A percentile compares a stretch with the other conserved stretches of the same genome.
These are phyloP conservation scores for Paraphaeosphaeria sporulosa DNA, from an alignment of 2,329 filamentous ascomycete species.

Conservation along the genomic window DNA sequence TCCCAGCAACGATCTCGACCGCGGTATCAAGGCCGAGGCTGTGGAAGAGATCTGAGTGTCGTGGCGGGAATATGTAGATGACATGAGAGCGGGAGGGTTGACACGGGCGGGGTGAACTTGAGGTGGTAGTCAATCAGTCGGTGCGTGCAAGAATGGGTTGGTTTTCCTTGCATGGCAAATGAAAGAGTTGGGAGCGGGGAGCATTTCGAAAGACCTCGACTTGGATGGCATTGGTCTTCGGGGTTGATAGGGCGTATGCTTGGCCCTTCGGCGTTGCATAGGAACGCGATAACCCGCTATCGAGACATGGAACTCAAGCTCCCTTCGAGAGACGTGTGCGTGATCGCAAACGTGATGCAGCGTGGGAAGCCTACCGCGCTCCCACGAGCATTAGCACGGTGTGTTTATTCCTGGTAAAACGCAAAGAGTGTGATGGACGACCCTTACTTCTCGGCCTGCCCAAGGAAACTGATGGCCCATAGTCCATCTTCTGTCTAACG, in stretches of 20 bases:
- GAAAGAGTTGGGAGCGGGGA: too few species aligned
- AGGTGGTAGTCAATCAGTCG: too few species aligned
- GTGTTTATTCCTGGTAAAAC: too few species aligned
- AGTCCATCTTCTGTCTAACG: constrained; percentile 21
- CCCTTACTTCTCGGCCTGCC: not conserved
- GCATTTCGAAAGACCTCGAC: too few species aligned
- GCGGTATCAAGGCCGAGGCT: constrained; percentile 1
- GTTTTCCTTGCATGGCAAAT: too few species aligned
- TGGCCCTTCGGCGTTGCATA: too few species aligned
- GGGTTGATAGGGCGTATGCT: not conserved
- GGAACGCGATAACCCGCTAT: not conserved
- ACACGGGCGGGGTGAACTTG: too few species aligned
- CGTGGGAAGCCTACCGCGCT: not conserved
- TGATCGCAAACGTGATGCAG: not conserved
- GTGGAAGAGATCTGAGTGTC: not conserved
- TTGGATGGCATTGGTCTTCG: too few species aligned
- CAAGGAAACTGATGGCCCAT: not conserved
- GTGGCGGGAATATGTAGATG: too few species aligned
- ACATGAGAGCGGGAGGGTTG: too few species aligned
- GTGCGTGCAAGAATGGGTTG: too few species aligned
- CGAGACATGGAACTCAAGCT: not conserved
- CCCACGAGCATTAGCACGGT: not conserved
- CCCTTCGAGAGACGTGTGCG: not conserved
- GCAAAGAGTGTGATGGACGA: not conserved
- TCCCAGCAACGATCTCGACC: not conserved